A percentile compares a stretch with the other conserved stretches of the same genome.
phyloP scores from a whole-genome alignment of 208 protist genomes.

The Novymonas esmeraldas region DNA sequence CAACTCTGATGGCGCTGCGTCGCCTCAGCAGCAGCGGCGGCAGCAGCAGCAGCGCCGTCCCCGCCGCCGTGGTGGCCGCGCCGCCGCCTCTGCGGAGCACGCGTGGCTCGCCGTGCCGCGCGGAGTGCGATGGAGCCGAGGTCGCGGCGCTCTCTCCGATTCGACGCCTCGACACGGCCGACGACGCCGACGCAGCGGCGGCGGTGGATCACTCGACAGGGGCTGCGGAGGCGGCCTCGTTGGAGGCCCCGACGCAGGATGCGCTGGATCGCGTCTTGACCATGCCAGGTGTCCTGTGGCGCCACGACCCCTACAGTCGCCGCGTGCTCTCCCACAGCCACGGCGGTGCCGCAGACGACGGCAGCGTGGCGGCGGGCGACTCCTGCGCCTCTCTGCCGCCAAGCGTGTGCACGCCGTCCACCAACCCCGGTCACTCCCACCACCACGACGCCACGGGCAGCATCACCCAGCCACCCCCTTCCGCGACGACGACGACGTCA shows the following conservation, averaged over 20 bases:
- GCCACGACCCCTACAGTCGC: slow-evolving; percentile 73
- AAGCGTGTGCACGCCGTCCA: not conserved
- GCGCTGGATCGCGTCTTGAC: slow-evolving; percentile 25
- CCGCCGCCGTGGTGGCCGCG: too few relatives aligned
- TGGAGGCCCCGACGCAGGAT: slow-evolving; percentile 13
- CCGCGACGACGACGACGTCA: not conserved
- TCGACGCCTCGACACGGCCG: slow-evolving; percentile 5
- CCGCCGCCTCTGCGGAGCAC: not conserved
- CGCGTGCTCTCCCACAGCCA: slow-evolving; percentile 23
- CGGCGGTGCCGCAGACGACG: not conserved
- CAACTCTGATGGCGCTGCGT: not conserved
- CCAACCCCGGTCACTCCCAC: not conserved
- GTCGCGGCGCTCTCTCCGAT: slow-evolving; percentile 27
- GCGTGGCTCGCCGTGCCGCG: not conserved
- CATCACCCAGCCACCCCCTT: slow-evolving; percentile 9
- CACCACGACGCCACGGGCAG: not conserved
- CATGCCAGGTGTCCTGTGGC: slow-evolving; percentile 62
- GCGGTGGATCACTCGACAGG: slow-evolving; percentile 1
- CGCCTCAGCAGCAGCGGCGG: too few relatives aligned
- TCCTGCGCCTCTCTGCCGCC: slow-evolving; percentile 8
- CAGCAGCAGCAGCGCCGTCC: too few relatives aligned
- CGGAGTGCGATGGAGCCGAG: slow-evolving; percentile 7
- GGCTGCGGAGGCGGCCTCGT: not conserved
- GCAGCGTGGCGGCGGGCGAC: not conserved
- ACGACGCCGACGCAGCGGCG: slow-evolving; percentile 6